phyloP scores from a whole-genome alignment of 2,329 filamentous ascomycete genomes.

The Fusarium palustre region DNA sequence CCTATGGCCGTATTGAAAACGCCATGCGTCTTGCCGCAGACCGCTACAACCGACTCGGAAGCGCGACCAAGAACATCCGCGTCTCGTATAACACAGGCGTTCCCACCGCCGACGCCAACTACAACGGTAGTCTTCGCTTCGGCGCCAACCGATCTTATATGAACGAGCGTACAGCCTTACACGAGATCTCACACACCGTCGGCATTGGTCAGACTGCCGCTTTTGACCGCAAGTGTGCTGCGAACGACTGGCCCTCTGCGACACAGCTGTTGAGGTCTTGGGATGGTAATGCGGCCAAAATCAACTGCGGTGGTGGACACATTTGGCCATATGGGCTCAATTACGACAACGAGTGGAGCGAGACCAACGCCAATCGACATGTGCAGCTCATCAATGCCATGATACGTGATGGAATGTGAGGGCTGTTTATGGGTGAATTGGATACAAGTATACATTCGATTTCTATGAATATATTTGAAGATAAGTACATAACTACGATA shows the following conservation, averaged over 20 bases:
- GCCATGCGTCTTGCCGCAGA: slow-evolving; percentile 57
- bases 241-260: slow-evolving; percentile 57
- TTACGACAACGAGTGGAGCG: slow-evolving; percentile 59
- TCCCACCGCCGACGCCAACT: slow-evolving; percentile 59
- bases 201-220: slow-evolving; percentile 59
- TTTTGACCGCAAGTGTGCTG: slow-evolving; percentile 55
- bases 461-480: background rate
- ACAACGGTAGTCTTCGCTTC: slow-evolving; percentile 61
- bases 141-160: slow-evolving; percentile 59
- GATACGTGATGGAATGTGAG: slow-evolving; percentile 54
- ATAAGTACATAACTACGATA: background rate
- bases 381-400: slow-evolving; percentile 59
- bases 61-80: slow-evolving; percentile 54
- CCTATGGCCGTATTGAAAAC: slow-evolving; percentile 57
- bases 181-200: slow-evolving; percentile 62
- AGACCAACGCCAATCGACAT: slow-evolving; percentile 58
- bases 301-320: slow-evolving; percentile 56
- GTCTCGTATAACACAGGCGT: slow-evolving; percentile 59
- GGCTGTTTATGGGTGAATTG: background rate
- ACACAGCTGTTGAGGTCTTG: slow-evolving; percentile 54
- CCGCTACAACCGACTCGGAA: slow-evolving; percentile 54
- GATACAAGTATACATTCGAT: background rate
- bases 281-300: slow-evolving; percentile 54
- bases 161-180: slow-evolving; percentile 61
- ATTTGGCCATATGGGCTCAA: slow-evolving; percentile 59